These are phyloP conservation scores for Eryngium alpinum DNA, from an alignment of 140 eudicot genomes.

Conservation along the genomic window DNA sequence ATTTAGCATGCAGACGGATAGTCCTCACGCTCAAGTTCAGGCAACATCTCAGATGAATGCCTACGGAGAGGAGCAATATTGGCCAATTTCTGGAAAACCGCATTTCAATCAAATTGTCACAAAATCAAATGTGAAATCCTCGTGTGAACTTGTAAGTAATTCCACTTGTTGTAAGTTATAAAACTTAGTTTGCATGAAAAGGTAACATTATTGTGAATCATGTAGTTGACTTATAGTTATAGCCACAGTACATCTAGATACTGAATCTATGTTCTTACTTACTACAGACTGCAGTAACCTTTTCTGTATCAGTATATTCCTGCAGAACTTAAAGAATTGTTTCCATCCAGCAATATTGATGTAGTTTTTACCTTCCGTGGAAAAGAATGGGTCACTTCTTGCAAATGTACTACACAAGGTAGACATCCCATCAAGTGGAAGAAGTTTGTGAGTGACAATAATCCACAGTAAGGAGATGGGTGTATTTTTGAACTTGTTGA, in stretches of 20 bases:
- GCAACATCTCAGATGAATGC: no score
- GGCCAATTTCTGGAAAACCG: slow-evolving; percentile 39
- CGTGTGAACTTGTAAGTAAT: slow-evolving; percentile 26
- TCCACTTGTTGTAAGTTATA: not conserved
- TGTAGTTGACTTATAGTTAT: not conserved
- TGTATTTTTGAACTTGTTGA: slow-evolving; percentile 37
- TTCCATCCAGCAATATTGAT: slow-evolving; percentile 33
- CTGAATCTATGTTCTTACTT: not conserved
- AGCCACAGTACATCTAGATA: not conserved
- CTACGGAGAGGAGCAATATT: slow-evolving; percentile 6
- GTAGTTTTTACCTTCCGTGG: slow-evolving; percentile 29
- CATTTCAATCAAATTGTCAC: slow-evolving; percentile 24
- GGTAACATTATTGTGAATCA: not conserved
- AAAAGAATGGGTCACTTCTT: slow-evolving; percentile 39
- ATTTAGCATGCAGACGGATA: no score
- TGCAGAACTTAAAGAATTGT: not conserved
- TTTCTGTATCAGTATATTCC: slow-evolving; percentile 20
- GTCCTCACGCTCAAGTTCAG: no score
- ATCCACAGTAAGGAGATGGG: slow-evolving; percentile 43
- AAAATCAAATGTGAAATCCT: slow-evolving; percentile 13
- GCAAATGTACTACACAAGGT: slow-evolving; percentile 8
- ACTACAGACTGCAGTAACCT: no score
- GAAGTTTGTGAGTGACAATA: slow-evolving; percentile 36
- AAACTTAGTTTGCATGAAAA: not conserved
- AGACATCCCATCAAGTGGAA: slow-evolving; percentile 27